Base-by-base conservation (phyloP, 805 yeast genomes). In the Cyberlindnera misumaiensis region DNA sequence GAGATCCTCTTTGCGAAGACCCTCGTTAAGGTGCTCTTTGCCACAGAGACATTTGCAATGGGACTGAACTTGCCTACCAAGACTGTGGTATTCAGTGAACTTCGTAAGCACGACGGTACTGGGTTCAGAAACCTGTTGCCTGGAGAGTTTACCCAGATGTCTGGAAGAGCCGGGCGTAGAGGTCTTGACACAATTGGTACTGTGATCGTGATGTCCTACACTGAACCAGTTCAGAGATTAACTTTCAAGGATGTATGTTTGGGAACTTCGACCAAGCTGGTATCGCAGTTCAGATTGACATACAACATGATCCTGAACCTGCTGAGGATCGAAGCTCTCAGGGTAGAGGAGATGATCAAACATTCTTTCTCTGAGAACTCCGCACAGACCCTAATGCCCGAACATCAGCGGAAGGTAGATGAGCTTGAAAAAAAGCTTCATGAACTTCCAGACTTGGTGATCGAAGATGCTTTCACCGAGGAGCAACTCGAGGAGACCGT, bases 41-140 rank as follows among this genome's bases (percentile, higher is more conserved):
- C 98, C 0, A 93, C 98, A 0, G 98, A 93, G 60, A 93, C 98
- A 0, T 90, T 93, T 69, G 97, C 98, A 6, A 93, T 93, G 97
- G 98, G 98, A 11, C 73, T 93, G 57, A 93, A 93, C 57, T 67
- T 93, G 55, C 98, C 98, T 11, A 90, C 98, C 0, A 79, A 96
- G 64, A 93, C 98, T 0, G 98, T 93, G 27, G 89, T 90, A 1
- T 93, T 93, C 59, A 75, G 87, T 45, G 86, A 83, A 34, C 65
- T 83, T 35, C 67, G 90, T 48, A 93, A 93, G 55, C 96, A 90
- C 58, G 98, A 93, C 56, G 97, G 97, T 33, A 72, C 79, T 24
- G 74, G 75, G 0, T 78, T 86, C 61, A 73, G 98, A 60, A 75
- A 82, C 53, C 68, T 93, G 43, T 70, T 82, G 9, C 96, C 98